Base-by-base conservation (phyloP, 129 eudicot genomes). In the Flaveria robusta region DNA sequence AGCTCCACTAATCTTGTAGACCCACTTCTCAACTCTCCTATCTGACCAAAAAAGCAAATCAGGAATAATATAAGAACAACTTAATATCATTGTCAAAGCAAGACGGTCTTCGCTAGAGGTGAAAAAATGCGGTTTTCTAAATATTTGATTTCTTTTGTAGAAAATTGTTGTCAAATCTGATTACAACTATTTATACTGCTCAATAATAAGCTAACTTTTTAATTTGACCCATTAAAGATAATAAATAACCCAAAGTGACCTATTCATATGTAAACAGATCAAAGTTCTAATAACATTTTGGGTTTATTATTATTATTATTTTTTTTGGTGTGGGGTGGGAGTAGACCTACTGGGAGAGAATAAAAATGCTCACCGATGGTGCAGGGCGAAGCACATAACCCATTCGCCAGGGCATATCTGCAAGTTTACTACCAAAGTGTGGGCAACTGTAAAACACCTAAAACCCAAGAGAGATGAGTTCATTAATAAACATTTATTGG, bases 361-460 rank as follows among this genome's bases (percentile, higher is more conserved):
- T 19, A 20, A 14, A 72, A 70, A 51, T 18, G 82, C 91, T 88
- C 13, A 94, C 99, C 27, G 90, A 84, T 26, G 99, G 99, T 77
- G 99, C 99, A 77, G 99, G 99, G 78, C 97, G 99, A 62, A 94
- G 77, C 66, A 94, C 99, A 82, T 86, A 85, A 65, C 99, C 99
- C 96, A 94, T 94, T 39, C 99, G 83, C 97, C 99, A 94, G 74
- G 99, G 99, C 96, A 94, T 87, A 80, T 94, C 99, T 34, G 99
- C 99, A 68, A 94, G 97, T 86, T 83, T 94, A 85, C 99, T 94
- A 74, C 99, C 99, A 77, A 91, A 91, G 80, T 94, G 99, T 9
- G 99, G 99, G 76, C 99, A 94, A 60, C 99, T 94, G 80, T 91
- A 94, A 83, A 94, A 94, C 37, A 91, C 97, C 99, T 94, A 82